These are phyloP conservation scores for Paramecium bursaria DNA, from an alignment of 73 alveolate species.

Conservation along the genomic window DNA sequence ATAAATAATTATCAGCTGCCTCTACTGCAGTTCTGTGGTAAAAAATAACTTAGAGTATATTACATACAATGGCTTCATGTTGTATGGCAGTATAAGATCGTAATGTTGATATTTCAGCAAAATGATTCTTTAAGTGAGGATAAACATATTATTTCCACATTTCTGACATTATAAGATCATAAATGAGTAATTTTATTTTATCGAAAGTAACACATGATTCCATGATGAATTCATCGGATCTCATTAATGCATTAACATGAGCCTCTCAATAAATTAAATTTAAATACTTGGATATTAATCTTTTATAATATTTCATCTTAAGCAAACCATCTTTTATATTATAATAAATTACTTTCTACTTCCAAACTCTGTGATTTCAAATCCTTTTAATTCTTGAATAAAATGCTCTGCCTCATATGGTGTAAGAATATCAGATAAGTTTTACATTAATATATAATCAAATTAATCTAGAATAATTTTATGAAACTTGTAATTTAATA, in stretches of 20 bases:
- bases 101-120: conserved; percentile 73
- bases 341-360: conserved; percentile 62
- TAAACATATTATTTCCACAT: conserved; percentile 84
- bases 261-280: conserved; percentile 62
- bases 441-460: too few relatives aligned
- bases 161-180: conserved; percentile 89
- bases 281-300: conserved; percentile 71
- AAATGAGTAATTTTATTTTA: conserved; percentile 86
- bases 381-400: conserved; percentile 73
- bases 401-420: conserved; percentile 92
- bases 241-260: conserved; percentile 81
- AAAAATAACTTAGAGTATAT: conserved; percentile 94
- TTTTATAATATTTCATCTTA: conserved; percentile 83
- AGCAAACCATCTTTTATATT: conserved; percentile 72
- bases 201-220: conserved; percentile 91
- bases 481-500: too few relatives aligned
- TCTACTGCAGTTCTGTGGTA: conserved; percentile 98
- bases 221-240: conserved; percentile 91
- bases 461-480: too few relatives aligned
- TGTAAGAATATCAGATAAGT: conserved; percentile 77
- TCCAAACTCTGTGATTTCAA: conserved; percentile 74
- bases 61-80: conserved; percentile 97
- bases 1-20: conserved; percentile 95
- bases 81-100: conserved; percentile 78
- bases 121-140: conserved; percentile 74